These are phyloP conservation scores for Chamaecrista fasciculata DNA, from an alignment of 306 rosid species.

Conservation along the genomic window DNA sequence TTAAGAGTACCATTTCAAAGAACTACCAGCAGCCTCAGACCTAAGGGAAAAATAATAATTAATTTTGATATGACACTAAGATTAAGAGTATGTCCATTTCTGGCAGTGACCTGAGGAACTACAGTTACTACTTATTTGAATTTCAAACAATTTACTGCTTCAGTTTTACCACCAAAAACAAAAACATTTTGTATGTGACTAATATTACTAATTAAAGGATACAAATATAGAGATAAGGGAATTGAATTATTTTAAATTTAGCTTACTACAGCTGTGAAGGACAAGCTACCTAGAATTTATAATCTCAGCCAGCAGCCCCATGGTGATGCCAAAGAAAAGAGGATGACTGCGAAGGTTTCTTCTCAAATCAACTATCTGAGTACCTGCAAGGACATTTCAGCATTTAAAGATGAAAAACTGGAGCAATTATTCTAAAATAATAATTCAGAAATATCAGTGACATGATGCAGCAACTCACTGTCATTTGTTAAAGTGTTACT, in stretches of 20 bases:
- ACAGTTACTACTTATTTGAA: background rate
- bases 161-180: no score
- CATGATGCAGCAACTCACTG: conserved; percentile 47
- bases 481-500: conserved; percentile 38
- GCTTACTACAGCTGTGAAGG: conserved; percentile 29
- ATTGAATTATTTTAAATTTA: conserved; percentile 21
- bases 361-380: conserved; percentile 42
- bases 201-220: background rate
- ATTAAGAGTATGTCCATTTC: background rate
- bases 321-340: conserved; percentile 91
- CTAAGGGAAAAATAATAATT: background rate
- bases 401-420: conserved; percentile 17
- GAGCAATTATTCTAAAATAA: conserved; percentile 12
- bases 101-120: background rate
- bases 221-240: background rate
- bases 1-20: background rate
- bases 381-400: conserved; percentile 44
- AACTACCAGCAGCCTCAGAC: background rate
- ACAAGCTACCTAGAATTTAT: conserved; percentile 86
- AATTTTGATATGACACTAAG: background rate
- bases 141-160: no score
- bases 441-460: background rate
- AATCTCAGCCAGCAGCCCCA: conserved; percentile 95
- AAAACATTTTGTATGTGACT: background rate
- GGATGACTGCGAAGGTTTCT: conserved; percentile 69